phyloP scores from a whole-genome alignment of 106 monocot species.

The Vanilla planifolia region DNA sequence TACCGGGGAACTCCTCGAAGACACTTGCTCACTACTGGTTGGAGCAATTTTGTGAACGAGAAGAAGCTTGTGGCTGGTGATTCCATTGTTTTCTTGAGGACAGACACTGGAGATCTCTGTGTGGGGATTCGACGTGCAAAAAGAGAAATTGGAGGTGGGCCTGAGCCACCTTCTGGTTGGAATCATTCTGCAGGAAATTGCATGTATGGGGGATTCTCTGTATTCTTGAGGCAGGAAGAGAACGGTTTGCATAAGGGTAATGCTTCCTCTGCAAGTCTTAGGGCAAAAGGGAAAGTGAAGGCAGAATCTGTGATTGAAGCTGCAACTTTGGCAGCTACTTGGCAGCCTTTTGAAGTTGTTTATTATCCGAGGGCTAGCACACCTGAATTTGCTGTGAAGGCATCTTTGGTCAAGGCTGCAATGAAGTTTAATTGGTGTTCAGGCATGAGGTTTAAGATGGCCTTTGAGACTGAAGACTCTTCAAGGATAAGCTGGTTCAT shows the following conservation, averaged over 20 bases:
- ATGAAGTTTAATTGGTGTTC: slow-evolving; percentile 29
- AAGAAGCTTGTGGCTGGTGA: slow-evolving; percentile 51
- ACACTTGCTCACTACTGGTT: slow-evolving; percentile 49
- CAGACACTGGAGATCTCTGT: slow-evolving; percentile 29
- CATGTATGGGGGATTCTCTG: slow-evolving; percentile 10
- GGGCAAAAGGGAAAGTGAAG: slow-evolving; percentile 21
- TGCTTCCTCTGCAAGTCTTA: not conserved
- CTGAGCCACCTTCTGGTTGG: not conserved
- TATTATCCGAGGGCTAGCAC: slow-evolving; percentile 44
- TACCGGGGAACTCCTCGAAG: slow-evolving; percentile 47
- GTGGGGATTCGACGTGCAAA: slow-evolving; percentile 36
- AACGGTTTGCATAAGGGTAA: not conserved
- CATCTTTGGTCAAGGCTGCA: slow-evolving; percentile 21
- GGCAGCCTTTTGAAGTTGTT: slow-evolving; percentile 30
- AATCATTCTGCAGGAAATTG: not conserved
- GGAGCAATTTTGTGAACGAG: slow-evolving; percentile 42
- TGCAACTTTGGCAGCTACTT: slow-evolving; percentile 23
- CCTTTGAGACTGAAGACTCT: slow-evolving; percentile 42
- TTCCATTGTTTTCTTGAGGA: slow-evolving; percentile 35
- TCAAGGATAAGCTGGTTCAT: slow-evolving; percentile 40
- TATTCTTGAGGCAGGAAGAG: slow-evolving; percentile 17
- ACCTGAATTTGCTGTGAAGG: slow-evolving; percentile 36
- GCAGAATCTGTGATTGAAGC: slow-evolving; percentile 35
- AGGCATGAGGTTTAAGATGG: slow-evolving; percentile 49
- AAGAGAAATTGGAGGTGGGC: not conserved